phyloP scores from a whole-genome alignment of 495 filamentous ascomycete species.

The Rhizodiscina lignyota region DNA sequence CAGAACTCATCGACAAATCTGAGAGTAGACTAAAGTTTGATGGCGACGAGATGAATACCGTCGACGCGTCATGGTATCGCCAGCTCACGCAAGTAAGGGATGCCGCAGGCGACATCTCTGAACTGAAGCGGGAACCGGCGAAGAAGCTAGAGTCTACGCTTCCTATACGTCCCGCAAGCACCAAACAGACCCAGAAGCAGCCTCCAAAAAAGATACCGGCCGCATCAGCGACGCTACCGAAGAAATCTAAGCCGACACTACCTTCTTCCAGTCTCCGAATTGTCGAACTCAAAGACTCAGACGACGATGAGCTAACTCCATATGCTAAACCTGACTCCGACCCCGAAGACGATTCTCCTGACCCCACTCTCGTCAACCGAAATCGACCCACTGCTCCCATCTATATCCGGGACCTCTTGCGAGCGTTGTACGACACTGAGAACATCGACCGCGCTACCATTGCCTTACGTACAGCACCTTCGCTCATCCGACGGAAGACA shows the following conservation, averaged over 20 bases:
- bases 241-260: no score
- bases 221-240: no score
- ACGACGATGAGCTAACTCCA: constrained; percentile 60
- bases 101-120: constrained; percentile 38
- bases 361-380: constrained; percentile 68
- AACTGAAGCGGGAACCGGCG: no score
- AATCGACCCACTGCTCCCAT: constrained; percentile 67
- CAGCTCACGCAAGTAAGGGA: constrained; percentile 47
- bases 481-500: constrained; percentile 74
- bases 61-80: constrained; percentile 66
- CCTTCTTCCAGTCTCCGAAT: constrained; percentile 5
- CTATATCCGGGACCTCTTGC: constrained; percentile 77
- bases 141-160: no score
- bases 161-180: no score
- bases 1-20: constrained; percentile 59
- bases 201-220: no score
- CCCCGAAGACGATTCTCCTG: constrained; percentile 75
- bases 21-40: constrained; percentile 65
- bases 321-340: constrained; percentile 94
- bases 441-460: constrained; percentile 71
- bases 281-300: constrained; percentile 25
- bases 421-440: constrained; percentile 62
- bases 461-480: constrained; percentile 56
- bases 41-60: constrained; percentile 56
- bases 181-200: no score